A percentile compares a stretch with the other conserved stretches of the same genome.
These are phyloP conservation scores for Brettanomyces naardenensis DNA, from an alignment of 805 yeast genomes.

Conservation along the genomic window DNA sequence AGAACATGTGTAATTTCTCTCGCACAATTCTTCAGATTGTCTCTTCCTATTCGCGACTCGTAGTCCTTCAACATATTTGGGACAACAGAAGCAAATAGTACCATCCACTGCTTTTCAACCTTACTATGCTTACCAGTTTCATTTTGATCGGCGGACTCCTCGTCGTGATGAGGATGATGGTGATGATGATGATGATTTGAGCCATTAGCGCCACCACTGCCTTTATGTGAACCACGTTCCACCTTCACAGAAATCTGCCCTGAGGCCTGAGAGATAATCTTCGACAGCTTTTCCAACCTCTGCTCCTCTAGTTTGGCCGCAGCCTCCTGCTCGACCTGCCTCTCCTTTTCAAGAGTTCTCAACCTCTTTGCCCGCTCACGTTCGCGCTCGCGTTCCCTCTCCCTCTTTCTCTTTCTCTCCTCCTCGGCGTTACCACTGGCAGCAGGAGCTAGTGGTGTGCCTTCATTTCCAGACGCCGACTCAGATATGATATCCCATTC, in stretches of 20 bases:
- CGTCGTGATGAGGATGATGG: neutral
- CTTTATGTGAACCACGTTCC: neutral
- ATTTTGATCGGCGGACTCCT: too few species aligned
- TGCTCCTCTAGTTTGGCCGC: conserved; percentile 20
- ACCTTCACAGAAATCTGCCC: neutral
- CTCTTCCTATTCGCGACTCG: conserved; percentile 61
- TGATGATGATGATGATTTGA: neutral
- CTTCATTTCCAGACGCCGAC: neutral
- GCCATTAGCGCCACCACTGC: neutral
- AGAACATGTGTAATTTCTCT: conserved; percentile 65
- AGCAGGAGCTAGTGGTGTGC: too few species aligned
- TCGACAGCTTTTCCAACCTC: conserved; percentile 17
- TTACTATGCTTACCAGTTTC: neutral
- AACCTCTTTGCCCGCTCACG: conserved; percentile 24
- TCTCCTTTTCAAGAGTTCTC: conserved; percentile 26
- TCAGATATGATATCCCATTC: conserved; percentile 5
- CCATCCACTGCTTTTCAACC: conserved; percentile 30
- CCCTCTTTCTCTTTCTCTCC: conserved; percentile 11
- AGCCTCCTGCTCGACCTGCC: conserved; percentile 24
- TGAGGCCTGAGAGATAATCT: conserved; percentile 25
- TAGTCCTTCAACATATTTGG: conserved; percentile 72
- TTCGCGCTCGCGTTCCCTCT: conserved; percentile 22
- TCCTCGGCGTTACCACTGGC: conserved; percentile 1
- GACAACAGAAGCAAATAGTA: conserved; percentile 59
- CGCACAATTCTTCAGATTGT: conserved; percentile 67